Conservation (phyloP, 208 protist species). For the Acanthamoeba polyphaga region DNA sequence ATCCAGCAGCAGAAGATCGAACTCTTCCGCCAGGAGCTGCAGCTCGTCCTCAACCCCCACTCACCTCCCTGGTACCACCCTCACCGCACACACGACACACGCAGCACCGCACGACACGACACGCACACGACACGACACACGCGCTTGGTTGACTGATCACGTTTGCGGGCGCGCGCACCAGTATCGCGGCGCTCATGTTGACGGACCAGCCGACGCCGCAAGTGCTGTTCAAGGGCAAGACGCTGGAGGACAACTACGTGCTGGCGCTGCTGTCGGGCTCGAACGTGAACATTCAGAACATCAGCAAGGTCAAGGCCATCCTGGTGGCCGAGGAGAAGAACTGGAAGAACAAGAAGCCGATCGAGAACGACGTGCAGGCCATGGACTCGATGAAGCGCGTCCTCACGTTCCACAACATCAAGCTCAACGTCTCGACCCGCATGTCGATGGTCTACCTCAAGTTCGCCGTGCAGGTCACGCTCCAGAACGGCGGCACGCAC, state of each 20-base stretch:
- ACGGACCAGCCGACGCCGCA: slow-evolving; percentile 79
- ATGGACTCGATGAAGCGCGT: slow-evolving; percentile 23
- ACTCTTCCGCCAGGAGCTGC: slow-evolving; percentile 53
- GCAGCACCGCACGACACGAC: neutral
- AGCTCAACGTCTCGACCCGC: slow-evolving; percentile 82
- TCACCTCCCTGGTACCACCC: neutral
- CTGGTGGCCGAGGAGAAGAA: slow-evolving; percentile 48
- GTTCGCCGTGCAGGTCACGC: slow-evolving; percentile 72
- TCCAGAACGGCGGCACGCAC: slow-evolving; percentile 53
- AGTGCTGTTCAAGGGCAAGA: slow-evolving; percentile 81
- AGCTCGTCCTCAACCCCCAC: slow-evolving; percentile 8
- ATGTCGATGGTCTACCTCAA: slow-evolving; percentile 78
- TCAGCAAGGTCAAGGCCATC: slow-evolving; percentile 37
- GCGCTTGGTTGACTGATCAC: neutral
- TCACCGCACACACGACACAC: neutral
- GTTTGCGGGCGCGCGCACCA: neutral
- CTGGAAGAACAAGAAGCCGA: slow-evolving; percentile 73
- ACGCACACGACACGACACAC: neutral
- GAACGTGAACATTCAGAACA: slow-evolving; percentile 1
- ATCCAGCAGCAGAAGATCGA: slow-evolving; percentile 66
- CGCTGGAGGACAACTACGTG: slow-evolving; percentile 58
- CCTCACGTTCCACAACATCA: slow-evolving; percentile 75
- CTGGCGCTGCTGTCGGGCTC: slow-evolving; percentile 52
- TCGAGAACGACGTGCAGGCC: slow-evolving; percentile 62
- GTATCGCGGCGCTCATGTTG: slow-evolving; percentile 75